Evolutionary conservation across 2,329 filamentous ascomycete genomes (phyloP), one percentile per base, ranked within the genome.

Genomic region (Chrysosporium queenslandicum): DNA sequence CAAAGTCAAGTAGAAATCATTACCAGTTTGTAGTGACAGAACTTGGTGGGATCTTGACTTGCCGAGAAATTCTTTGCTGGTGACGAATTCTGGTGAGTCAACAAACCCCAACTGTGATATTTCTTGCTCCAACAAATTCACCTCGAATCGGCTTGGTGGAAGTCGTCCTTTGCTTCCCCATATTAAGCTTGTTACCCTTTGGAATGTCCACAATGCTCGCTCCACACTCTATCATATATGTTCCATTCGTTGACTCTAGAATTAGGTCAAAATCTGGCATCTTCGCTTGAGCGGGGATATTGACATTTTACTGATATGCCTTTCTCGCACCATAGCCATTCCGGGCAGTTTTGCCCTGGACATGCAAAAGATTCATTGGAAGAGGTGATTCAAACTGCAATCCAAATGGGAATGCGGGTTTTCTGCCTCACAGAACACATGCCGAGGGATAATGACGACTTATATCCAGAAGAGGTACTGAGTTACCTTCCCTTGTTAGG

Each of bases 301-400:
- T n/a, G 16, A 46, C 29, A 16, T 16, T 18, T 16, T 4, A 23
- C 11, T 32, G 37, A 36, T 47, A 97, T 97, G 92, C 90, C 91
- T 1, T 95, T 94, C 73, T 94, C 92, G 3, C 94, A 97, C 75
- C 92, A 98, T 71, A 94, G 88, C 64, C 92, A 98, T 72, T 97
- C 92, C 34, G 92, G 92, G 58, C 87, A 98, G 68, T 98, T 98
- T 74, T 98, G 92, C 73, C 83, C 83, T 8, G 81, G 85, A 60
- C 92, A 98, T 73, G 92, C 92, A 47, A 82, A 85, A 65, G 82
- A 94, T 66, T 78, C 81, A 18, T 79, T 98, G 8, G 91, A 97
- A 68, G 83, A 88, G 58, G 80, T 97, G 46, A 75, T 97, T 60
- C 79, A 83, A 63, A 79, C 82, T 11, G 91, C 91, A 58, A 87